A percentile compares a stretch with the other conserved stretches of the same genome.
phyloP scores from a whole-genome alignment of 2,329 filamentous ascomycete species.

The Ophiocordyceps unilateralis region DNA sequence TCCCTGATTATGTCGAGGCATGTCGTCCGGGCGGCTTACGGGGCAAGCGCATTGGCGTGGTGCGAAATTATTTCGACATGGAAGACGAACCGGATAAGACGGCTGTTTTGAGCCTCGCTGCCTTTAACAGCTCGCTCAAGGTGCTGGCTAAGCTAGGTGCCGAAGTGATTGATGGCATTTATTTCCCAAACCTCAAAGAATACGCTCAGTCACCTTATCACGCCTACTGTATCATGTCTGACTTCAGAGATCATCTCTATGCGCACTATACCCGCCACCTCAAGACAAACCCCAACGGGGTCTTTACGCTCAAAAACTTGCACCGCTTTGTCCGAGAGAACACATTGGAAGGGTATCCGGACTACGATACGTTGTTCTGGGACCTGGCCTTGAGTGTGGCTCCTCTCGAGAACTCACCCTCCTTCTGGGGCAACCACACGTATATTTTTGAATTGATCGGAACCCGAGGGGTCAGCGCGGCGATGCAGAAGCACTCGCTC shows the following conservation, averaged over 20 bases:
- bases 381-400: constrained; percentile 30
- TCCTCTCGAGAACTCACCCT: constrained; percentile 33
- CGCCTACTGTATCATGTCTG: constrained; percentile 14
- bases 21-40: constrained; percentile 33
- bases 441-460: constrained; percentile 32
- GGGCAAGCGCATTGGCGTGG: constrained; percentile 46
- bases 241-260: constrained; percentile 27
- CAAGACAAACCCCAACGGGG: background rate
- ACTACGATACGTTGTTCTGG: constrained; percentile 38
- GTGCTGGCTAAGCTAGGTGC: constrained; percentile 38
- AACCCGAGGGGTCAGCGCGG: constrained; percentile 39
- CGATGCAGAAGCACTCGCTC: constrained; percentile 35
- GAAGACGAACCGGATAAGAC: background rate
- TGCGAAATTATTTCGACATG: constrained; percentile 31
- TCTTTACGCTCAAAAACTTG: background rate
- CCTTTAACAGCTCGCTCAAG: constrained; percentile 35
- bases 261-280: background rate
- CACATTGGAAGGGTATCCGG: constrained; percentile 34
- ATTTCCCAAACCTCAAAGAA: background rate
- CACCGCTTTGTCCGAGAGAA: background rate
- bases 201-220: background rate
- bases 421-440: constrained; percentile 42
- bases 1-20: constrained; percentile 44
- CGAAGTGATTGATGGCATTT: constrained; percentile 29
- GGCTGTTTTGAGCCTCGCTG: background rate